These are phyloP conservation scores for Musa schizocarpa DNA, from an alignment of 176 grass and related monocot genomes.

Conservation along the genomic window DNA sequence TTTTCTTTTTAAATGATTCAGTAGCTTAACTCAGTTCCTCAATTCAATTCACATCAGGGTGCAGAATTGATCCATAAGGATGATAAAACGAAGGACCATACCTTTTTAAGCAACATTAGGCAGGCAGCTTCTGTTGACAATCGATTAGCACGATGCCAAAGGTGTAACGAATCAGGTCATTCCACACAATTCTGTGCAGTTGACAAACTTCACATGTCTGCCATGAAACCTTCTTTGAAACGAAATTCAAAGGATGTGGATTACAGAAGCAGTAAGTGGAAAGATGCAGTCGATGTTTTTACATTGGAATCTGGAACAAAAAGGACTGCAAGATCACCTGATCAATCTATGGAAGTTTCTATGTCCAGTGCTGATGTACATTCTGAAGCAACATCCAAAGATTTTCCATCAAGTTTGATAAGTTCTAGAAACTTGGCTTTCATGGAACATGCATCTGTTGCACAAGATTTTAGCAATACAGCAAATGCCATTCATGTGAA, in stretches of 20 bases:
- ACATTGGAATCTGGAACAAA: constrained; percentile 16
- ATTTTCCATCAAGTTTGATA: constrained; percentile 19
- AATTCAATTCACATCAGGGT: constrained; percentile 28
- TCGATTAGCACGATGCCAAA: constrained; percentile 36
- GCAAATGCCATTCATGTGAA: constrained; percentile 11
- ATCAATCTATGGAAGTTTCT: constrained; percentile 26
- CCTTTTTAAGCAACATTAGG: constrained; percentile 25
- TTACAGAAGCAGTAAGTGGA: constrained; percentile 29
- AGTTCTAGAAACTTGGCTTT: constrained; percentile 9
- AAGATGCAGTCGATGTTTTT: constrained; percentile 17
- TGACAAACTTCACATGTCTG: constrained; percentile 42
- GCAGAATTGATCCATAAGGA: constrained; percentile 25
- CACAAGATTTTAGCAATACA: constrained; percentile 13
- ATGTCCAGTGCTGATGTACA: constrained; percentile 25
- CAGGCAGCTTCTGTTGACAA: constrained; percentile 25
- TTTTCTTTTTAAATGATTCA: constrained; percentile 23
- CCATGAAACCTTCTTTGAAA: constrained; percentile 41
- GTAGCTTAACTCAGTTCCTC: constrained; percentile 35
- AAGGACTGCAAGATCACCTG: constrained; percentile 16
- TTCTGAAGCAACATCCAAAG: constrained; percentile 23
- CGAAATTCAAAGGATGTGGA: constrained; percentile 42
- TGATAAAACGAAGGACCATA: constrained; percentile 38
- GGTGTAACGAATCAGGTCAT: constrained; percentile 71
- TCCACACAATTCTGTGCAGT: constrained; percentile 50
- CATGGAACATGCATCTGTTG: constrained; percentile 10